Evolutionary conservation across 1,284 basidiomycete genomes (phyloP), one percentile per base, ranked within the genome.

Genomic region (Papiliotrema laurentii): DNA sequence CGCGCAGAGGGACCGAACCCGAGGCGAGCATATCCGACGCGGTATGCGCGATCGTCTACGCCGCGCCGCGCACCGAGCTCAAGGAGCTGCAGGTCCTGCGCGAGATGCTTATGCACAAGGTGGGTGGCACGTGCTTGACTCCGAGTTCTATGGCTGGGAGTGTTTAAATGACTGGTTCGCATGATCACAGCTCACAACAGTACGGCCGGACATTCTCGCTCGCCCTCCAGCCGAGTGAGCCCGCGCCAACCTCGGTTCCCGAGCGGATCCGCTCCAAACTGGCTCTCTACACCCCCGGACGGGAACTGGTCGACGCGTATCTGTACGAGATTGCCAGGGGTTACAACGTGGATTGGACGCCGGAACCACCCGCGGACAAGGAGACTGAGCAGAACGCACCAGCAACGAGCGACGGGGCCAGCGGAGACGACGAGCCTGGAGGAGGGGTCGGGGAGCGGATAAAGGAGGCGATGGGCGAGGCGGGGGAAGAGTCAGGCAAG

Each of bases 41-140:
- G 0, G 71, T 85, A 19, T 80, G 79, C 61, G 83, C 84, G 41
- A 81, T 98, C 60, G 86, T 98, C 46, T 83, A 92, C 63, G 91
- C 93, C 11, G 89, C 92, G 13, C 89, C 89, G 19, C 80, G 89
- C 54, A 93, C 89, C 19, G 90, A 94, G 66, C 74, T 93, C 42
- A 91, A 91, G 80, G 94, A 98, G 71, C 81, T 98, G 30, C 89
- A 96, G 60, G 77, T 90, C 31, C 76, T 97, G 34, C 83, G 93
- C 36, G 92, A 97, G 67, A 83, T 97, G 69, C 80, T 98, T 49
- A 89, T 94, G 86, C 86, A 92, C 72, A 96, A 73, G 61, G 73
- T 70, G 40, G 37, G 64, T 56, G 26, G 19, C 26, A 6, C 22
- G 25, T 18, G 28, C n/a, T 19, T 24, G 18, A 22, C 39, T 11